Evolutionary conservation across 2,329 filamentous ascomycete genomes (phyloP).

Genomic region (Diplocarpon rosae): DNA sequence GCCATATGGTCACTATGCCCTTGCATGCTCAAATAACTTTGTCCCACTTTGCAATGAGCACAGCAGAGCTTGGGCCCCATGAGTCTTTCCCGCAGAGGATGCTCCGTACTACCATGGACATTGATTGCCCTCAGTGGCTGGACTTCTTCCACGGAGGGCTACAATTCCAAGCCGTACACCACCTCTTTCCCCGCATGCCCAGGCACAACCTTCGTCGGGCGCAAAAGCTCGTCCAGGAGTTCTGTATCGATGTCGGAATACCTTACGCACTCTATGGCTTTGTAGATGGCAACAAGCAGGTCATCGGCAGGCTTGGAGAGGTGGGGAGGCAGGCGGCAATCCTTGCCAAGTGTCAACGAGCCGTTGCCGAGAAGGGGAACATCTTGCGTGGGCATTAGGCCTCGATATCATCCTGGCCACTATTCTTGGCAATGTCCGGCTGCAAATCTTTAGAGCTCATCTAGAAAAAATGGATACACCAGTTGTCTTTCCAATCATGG

Average conservation of each 20-base stretch:
- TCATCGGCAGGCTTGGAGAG: conserved; percentile 66
- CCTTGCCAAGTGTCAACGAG: conserved; percentile 60
- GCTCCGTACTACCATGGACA: conserved; percentile 87
- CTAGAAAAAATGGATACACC: neutral
- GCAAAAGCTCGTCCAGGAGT: conserved; percentile 67
- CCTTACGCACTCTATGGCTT: conserved; percentile 83
- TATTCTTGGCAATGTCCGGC: neutral
- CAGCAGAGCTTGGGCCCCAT: conserved; percentile 67
- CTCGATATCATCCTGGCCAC: neutral
- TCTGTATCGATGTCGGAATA: conserved; percentile 72
- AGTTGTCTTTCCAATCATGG: neutral
- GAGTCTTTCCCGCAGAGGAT: conserved; percentile 88
- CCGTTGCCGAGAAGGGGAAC: conserved; percentile 25
- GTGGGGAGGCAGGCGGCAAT: conserved; percentile 71
- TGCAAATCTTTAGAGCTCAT: neutral
- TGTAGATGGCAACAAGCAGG: conserved; percentile 69
- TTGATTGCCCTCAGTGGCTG: conserved; percentile 78
- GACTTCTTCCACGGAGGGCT: conserved; percentile 83
- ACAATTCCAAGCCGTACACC: conserved; percentile 84
- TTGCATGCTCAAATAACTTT: conserved; percentile 85
- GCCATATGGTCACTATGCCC: conserved; percentile 70
- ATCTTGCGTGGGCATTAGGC: conserved; percentile 22
- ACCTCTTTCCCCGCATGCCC: conserved; percentile 74
- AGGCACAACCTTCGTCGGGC: conserved; percentile 70
- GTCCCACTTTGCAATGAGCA: conserved; percentile 91